A percentile compares a stretch with the other conserved stretches of the same genome.
These are phyloP conservation scores for Protomyces macrosporus DNA, from an alignment of 1,139 yeast genomes.

Conservation along the genomic window DNA sequence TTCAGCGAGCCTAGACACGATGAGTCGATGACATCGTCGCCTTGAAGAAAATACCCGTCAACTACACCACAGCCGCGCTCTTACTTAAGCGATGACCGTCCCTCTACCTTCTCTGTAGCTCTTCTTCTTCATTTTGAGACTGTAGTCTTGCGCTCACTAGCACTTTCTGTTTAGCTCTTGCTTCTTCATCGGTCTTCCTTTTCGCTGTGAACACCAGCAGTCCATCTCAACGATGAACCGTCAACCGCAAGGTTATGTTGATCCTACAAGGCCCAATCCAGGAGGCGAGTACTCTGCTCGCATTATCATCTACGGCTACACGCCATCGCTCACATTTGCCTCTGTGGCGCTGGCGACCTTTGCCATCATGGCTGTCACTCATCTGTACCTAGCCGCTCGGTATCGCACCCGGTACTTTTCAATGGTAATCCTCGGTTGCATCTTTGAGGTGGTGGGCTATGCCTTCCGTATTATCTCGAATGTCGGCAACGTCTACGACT, in stretches of 20 bases:
- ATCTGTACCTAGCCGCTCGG: background rate
- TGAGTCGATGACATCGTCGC: too few species aligned
- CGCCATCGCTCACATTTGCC: background rate
- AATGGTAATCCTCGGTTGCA: background rate
- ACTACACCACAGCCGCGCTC: too few species aligned
- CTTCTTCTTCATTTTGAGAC: too few species aligned
- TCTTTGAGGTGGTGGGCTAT: background rate
- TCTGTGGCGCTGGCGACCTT: background rate
- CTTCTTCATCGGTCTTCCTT: too few species aligned
- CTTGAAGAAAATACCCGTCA: too few species aligned
- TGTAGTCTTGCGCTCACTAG: too few species aligned
- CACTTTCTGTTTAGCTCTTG: too few species aligned
- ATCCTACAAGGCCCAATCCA: conserved; percentile 4
- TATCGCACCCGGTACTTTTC: background rate
- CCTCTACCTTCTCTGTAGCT: too few species aligned
- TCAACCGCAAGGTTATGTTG: background rate
- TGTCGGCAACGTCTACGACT: background rate
- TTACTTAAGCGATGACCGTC: too few species aligned
- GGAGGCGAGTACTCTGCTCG: background rate
- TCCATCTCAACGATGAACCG: too few species aligned
- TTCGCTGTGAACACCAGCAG: too few species aligned
- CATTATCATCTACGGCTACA: conserved; percentile 5
- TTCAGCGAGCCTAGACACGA: too few species aligned
- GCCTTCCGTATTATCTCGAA: conserved; percentile 3
- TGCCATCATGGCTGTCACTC: background rate